Evolutionary conservation across 1,284 basidiomycete species (phyloP), one percentile per base, ranked within the genome.

Genomic region (Vanrija sp.): DNA sequence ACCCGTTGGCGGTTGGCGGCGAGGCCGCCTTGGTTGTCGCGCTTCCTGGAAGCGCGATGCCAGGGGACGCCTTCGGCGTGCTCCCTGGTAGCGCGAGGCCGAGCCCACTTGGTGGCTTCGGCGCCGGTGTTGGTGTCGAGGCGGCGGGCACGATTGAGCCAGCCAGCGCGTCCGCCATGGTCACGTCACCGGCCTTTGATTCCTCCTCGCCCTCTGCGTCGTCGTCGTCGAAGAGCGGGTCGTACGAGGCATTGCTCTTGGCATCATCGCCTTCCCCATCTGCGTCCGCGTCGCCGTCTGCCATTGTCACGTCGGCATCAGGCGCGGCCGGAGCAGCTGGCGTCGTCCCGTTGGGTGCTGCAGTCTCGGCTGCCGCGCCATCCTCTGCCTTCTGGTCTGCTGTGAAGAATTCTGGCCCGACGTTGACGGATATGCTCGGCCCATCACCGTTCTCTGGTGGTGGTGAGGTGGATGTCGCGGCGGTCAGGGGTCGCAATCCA

Each of bases 401-500:
- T 38, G 59, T 57, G 62, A 70, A 71, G 54, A 72, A 72, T 47
- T 66, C 66, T 9, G 63, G 58, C 6, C 70, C 71, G 25, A 70
- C 61, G 3, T 58, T 62, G 34, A 74, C 59, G 0, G 64, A 66
- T 6, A 67, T 51, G n/a, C 59, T 25, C 6, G 46, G 46, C 19
- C 88, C 88, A 12, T 34, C 34, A 66, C 45, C 54, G n/a, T 52
- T 54, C 19, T 49, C 48, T 14, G 54, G 58, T 4, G 55, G 55
- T 9, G 67, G 65, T 2, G 65, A 65, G 18, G 25, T 28, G 38
- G 43, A 39, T 10, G 45, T 39, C n/a, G 21, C 38, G 12, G 19
- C 42, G 1, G 42, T 48, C 9, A 43, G 69, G 3, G 95, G 93
- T 51, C 90, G 83, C 28, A 96, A 82, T 18, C 87, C 84, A 43